A percentile compares a stretch with the other conserved stretches of the same genome.
Conservation (phyloP, 345 rosid genomes). For the Murraya paniculata region DNA sequence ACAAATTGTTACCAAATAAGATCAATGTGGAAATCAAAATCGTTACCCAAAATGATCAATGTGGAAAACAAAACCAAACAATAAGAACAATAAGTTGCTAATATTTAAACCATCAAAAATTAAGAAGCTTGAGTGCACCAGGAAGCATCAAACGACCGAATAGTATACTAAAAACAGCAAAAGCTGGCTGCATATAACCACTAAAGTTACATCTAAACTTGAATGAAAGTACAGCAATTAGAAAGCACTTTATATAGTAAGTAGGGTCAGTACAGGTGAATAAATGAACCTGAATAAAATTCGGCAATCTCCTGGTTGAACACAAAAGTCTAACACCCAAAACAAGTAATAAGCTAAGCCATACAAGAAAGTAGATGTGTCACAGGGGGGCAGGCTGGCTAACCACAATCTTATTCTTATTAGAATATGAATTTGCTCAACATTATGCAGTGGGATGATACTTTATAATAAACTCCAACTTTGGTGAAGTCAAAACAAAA, state of each 20-base stretch:
- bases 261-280: not conserved
- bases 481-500: not conserved
- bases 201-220: not conserved
- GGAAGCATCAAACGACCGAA: not conserved
- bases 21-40: not conserved
- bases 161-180: not conserved
- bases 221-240: not conserved
- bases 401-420: not conserved
- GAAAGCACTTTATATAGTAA: not conserved
- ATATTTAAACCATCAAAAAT: not conserved
- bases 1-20: not conserved
- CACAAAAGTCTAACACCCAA: not conserved
- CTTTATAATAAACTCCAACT: not conserved
- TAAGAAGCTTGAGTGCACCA: not conserved
- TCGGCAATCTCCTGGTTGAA: not conserved
- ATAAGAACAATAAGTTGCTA: not conserved
- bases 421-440: not conserved
- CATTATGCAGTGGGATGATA: not conserved
- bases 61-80: not conserved
- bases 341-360: not conserved
- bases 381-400: not conserved
- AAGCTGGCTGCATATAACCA: not conserved
- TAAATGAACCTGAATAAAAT: not conserved
- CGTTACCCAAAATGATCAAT: not conserved
- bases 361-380: not conserved